These are phyloP conservation scores for Podochytrium sp. DNA, from an alignment of 192 early-diverging fungal species.

Conservation along the genomic window DNA sequence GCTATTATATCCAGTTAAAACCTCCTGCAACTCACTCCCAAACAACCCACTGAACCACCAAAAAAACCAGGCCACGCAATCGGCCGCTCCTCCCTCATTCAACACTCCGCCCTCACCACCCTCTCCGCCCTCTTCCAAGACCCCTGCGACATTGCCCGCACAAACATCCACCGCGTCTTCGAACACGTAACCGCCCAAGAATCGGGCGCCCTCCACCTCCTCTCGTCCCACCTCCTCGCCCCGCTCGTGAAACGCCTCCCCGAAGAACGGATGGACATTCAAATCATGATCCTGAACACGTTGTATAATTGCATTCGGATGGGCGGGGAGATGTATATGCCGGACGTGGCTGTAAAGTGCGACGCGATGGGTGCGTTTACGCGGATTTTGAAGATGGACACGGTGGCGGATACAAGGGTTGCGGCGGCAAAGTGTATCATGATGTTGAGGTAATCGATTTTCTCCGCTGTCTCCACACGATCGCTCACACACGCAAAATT, in stretches of 20 bases:
- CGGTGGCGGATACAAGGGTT: slow-evolving; percentile 45
- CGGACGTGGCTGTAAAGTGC: slow-evolving; percentile 42
- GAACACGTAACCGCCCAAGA: slow-evolving; percentile 38
- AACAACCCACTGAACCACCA: too few species aligned
- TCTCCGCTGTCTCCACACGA: background rate
- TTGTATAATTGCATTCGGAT: slow-evolving; percentile 53
- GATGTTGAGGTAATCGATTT: slow-evolving; percentile 56
- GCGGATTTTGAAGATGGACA: slow-evolving; percentile 38
- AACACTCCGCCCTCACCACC: slow-evolving; percentile 20
- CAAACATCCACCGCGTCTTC: slow-evolving; percentile 45
- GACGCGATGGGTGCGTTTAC: slow-evolving; percentile 54
- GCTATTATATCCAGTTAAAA: slow-evolving; percentile 39
- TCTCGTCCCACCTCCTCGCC: slow-evolving; percentile 28
- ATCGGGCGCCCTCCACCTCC: slow-evolving; percentile 38
- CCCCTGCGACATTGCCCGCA: slow-evolving; percentile 43
- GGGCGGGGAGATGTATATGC: slow-evolving; percentile 41
- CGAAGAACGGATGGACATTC: slow-evolving; percentile 51
- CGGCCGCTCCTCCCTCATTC: slow-evolving; percentile 45
- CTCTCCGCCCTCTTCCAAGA: slow-evolving; percentile 49
- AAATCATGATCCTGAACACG: slow-evolving; percentile 52
- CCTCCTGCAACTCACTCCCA: too few species aligned
- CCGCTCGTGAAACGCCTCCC: slow-evolving; percentile 41
- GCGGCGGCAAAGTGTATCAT: slow-evolving; percentile 53
- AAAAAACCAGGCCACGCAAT: slow-evolving; percentile 45
- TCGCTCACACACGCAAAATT: background rate